Conservation (phyloP, 2,329 filamentous ascomycete genomes). For the Diplodia seriata region DNA sequence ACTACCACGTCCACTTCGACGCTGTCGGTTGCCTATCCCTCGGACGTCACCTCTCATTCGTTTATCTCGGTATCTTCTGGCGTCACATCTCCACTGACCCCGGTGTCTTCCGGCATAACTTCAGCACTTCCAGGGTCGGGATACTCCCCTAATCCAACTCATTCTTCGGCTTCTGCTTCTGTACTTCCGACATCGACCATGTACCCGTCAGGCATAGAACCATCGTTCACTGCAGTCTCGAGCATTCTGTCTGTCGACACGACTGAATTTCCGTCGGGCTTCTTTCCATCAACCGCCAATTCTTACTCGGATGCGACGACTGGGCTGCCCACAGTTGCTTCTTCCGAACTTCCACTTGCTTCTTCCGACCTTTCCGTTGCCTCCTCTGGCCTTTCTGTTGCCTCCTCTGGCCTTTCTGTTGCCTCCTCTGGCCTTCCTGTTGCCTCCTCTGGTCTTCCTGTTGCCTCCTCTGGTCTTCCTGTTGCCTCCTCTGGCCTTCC, state of each 20-base stretch:
- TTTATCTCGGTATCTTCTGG: too few species aligned
- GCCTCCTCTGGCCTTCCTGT: too few species aligned
- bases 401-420: too few species aligned
- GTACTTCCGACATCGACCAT: background rate
- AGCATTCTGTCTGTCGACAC: background rate
- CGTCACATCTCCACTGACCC: background rate
- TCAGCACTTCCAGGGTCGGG: background rate
- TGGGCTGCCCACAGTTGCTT: background rate
- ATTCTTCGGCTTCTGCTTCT: background rate
- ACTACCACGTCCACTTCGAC: conserved; percentile 6
- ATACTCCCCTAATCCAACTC: background rate
- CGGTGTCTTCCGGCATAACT: background rate
- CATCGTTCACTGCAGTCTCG: background rate
- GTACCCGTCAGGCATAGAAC: background rate
- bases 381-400: too few species aligned
- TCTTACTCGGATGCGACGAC: background rate
- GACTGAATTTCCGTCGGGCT: background rate
- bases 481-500: too few species aligned
- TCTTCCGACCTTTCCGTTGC: too few species aligned
- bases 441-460: too few species aligned
- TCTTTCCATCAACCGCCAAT: background rate
- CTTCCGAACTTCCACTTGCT: too few species aligned
- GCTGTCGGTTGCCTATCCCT: background rate
- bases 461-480: too few species aligned
- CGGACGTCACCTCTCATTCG: background rate